phyloP scores from a whole-genome alignment of 768 basidiomycete species.

The Cystofilobasidium capitatum region DNA sequence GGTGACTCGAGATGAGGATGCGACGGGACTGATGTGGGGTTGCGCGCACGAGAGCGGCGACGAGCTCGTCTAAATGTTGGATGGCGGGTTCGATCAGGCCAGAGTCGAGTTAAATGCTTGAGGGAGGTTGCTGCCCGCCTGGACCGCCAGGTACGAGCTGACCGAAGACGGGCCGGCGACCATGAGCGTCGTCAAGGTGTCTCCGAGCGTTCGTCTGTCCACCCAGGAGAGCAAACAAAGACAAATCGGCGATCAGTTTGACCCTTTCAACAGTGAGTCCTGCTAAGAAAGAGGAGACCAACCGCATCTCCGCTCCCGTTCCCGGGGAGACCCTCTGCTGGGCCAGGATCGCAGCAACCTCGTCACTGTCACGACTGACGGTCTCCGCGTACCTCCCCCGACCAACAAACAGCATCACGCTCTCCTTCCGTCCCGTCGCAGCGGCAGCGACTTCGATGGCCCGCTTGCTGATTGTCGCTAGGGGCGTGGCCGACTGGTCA shows the following conservation, averaged over 20 bases:
- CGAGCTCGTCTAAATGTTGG: too few species aligned
- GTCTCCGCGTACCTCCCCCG: constrained; percentile 45
- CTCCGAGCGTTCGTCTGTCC: constrained; percentile 65
- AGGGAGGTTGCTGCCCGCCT: constrained; percentile 31
- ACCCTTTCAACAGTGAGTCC: not conserved
- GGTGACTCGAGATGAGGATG: too few species aligned
- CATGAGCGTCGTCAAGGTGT: constrained; percentile 69
- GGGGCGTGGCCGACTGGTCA: constrained; percentile 37
- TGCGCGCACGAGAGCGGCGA: too few species aligned
- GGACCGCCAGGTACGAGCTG: constrained; percentile 38
- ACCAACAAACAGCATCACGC: constrained; percentile 56
- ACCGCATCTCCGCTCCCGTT: constrained; percentile 14
- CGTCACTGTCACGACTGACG: constrained; percentile 37
- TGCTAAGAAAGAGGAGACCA: not conserved
- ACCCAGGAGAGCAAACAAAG: constrained; percentile 45
- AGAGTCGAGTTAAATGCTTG: too few species aligned
- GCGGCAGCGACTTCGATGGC: constrained; percentile 48
- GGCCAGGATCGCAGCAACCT: constrained; percentile 56
- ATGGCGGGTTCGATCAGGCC: too few species aligned
- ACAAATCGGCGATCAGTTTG: not conserved
- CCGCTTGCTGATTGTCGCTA: constrained; percentile 46
- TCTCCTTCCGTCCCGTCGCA: constrained; percentile 13
- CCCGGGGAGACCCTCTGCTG: constrained; percentile 43
- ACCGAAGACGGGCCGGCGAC: constrained; percentile 42
- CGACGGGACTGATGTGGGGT: too few species aligned